These are phyloP conservation scores for Actinidia arguta DNA, from an alignment of 179 eudicot genomes.

Conservation along the genomic window DNA sequence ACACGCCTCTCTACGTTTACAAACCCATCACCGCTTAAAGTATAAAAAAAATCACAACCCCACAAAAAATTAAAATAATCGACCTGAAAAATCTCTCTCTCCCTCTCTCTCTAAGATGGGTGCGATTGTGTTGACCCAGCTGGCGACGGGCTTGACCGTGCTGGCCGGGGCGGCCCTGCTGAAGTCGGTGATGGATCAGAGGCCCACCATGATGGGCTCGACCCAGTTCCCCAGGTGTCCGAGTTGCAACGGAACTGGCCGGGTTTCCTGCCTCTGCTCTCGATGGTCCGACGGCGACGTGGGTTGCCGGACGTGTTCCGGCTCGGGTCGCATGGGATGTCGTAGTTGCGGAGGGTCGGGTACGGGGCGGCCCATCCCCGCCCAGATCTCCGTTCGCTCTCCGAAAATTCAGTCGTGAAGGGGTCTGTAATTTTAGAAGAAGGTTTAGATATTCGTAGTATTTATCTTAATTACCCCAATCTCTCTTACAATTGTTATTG, in stretches of 20 bases:
- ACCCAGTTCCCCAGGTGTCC: conserved; percentile 62
- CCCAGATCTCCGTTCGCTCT: conserved; percentile 55
- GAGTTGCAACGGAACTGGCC: conserved; percentile 85
- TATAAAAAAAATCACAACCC: neutral
- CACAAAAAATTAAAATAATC: neutral
- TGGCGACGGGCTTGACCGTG: conserved; percentile 81
- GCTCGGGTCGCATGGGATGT: conserved; percentile 83
- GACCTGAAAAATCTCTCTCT: neutral
- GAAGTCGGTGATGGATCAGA: conserved; percentile 67
- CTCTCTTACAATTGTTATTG: neutral
- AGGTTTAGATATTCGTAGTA: too few species aligned
- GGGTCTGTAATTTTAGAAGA: conserved; percentile 7
- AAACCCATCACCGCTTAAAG: neutral
- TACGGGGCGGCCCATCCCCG: conserved; percentile 86
- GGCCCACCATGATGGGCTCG: conserved; percentile 73
- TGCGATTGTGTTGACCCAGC: conserved; percentile 73
- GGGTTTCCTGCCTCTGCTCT: conserved; percentile 70
- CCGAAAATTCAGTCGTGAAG: conserved; percentile 32
- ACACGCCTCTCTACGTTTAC: conserved; percentile 15
- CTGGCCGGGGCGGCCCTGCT: conserved; percentile 80
- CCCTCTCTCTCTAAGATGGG: conserved; percentile 44
- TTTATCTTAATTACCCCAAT: neutral
- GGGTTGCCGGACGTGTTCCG: conserved; percentile 79
- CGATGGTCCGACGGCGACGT: conserved; percentile 96
- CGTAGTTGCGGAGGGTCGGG: conserved; percentile 91